A percentile compares a stretch with the other conserved stretches of the same genome.
These are phyloP conservation scores for Corchorus olitorius DNA, from an alignment of 345 rosid species.

Conservation along the genomic window DNA sequence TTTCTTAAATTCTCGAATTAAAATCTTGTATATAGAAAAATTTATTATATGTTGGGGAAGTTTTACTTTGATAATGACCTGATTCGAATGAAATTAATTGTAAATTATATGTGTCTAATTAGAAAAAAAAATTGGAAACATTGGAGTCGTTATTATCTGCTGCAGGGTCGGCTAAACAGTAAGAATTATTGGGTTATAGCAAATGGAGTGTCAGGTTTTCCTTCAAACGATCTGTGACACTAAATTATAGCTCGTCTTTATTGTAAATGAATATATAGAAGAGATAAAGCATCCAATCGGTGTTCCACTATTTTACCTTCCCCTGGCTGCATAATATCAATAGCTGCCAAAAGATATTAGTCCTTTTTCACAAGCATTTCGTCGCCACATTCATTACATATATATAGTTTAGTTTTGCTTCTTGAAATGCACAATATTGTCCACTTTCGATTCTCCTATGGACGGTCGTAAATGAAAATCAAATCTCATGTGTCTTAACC, in stretches of 20 bases:
- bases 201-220: not conserved
- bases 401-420: not conserved
- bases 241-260: not conserved
- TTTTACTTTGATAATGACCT: too few species aligned
- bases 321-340: not conserved
- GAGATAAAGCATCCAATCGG: not conserved
- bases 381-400: not conserved
- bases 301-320: slow-evolving; percentile 5
- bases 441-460: not conserved
- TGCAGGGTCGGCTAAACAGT: too few species aligned
- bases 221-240: not conserved
- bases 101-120: too few species aligned
- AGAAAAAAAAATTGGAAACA: too few species aligned
- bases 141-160: too few species aligned
- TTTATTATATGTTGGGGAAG: too few species aligned
- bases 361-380: not conserved
- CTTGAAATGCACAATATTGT: slow-evolving; percentile 15
- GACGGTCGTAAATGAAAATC: not conserved
- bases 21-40: too few species aligned
- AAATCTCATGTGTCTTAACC: too few species aligned
- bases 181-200: not conserved
- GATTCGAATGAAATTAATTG: too few species aligned
- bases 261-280: not conserved
- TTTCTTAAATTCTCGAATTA: too few species aligned
- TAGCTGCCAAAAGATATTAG: not conserved